Percentiles rank a stretch among this genome's conserved stretches.
phyloP scores from a whole-genome alignment of 441 rosid species.

The Jatropha podagrica region DNA sequence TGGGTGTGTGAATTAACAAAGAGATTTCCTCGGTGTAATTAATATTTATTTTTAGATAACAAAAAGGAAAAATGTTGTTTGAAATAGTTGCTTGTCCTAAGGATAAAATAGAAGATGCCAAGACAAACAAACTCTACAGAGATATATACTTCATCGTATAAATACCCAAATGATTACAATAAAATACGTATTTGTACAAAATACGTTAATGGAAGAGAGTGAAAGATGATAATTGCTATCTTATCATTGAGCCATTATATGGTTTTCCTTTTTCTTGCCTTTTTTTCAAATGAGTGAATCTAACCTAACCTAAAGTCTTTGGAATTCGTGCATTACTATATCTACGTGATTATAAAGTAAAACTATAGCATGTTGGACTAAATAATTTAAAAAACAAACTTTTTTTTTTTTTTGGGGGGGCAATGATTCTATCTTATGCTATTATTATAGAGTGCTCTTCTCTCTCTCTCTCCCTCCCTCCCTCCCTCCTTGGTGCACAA shows the following conservation, averaged over 20 bases:
- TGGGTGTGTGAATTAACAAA: too few relatives aligned
- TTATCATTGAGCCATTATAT: background rate
- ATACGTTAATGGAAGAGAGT: too few relatives aligned
- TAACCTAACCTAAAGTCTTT: constrained; percentile 3
- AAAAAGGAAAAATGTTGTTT: too few relatives aligned
- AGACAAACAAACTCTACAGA: too few relatives aligned
- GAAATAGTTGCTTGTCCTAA: background rate
- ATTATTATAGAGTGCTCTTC: background rate
- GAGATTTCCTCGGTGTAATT: too few relatives aligned
- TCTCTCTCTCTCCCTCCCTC: constrained; percentile 8
- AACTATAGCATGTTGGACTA: background rate
- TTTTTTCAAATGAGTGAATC: background rate
- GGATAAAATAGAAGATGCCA: constrained; percentile 13
- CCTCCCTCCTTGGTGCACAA: constrained; percentile 10
- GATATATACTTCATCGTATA: too few relatives aligned
- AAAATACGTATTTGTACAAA: too few relatives aligned
- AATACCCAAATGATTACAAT: too few relatives aligned
- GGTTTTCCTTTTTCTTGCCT: background rate
- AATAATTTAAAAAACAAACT: constrained; percentile 6
- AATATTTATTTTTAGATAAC: too few relatives aligned
- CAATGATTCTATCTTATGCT: background rate
- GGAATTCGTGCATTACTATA: constrained; percentile 17
- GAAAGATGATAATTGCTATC: background rate
- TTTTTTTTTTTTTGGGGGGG: background rate
- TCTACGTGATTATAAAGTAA: background rate